Base-by-base conservation (phyloP, 2,329 filamentous ascomycete genomes). In the Colletotrichum aenigma region DNA sequence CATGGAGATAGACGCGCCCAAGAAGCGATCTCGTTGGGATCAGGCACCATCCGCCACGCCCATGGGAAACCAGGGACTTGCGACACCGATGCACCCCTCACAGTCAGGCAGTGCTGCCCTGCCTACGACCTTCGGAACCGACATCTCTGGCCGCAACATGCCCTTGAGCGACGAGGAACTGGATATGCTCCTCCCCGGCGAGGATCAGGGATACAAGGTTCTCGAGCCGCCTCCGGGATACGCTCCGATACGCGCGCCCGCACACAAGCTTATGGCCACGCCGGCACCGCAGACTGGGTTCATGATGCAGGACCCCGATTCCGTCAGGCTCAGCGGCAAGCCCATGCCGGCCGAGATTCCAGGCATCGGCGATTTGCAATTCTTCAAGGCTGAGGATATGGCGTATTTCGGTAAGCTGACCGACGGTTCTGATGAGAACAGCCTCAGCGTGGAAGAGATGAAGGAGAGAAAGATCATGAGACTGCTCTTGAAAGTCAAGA, bases 391-490 rank as follows among this genome's bases (percentile, higher is more conserved):
- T 2, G 97, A 99, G 84, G 97, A 99, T 85, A 98, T 98, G 96
- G 93, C 95, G 52, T 99, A 99, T 86, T 99, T 99, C 81, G 96
- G 96, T 75, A 98, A 99, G 88, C 91, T 99, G 55, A 96, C 98
- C 26, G 97, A 99, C 82, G 96, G 95, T 48, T 94, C 94, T 30
- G 96, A 98, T 80, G 97, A 99, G 86, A 97, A 96, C 80, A 90
- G 93, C 26, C 91, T 99, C 86, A 96, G 93, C 24, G 96, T 99
- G 12, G 97, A 99, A 65, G 96, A 99, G 81, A 87, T 99, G 68
- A 98, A 99, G 86, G 96, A 99, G 86, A 92, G 97, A 77, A 99
- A 99, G 87, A 99, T 99, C 82, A 98, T 99, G 97, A 91, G 97
- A 79, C 87, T 99, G 71, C 89, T 99, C 61, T 90, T 99, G 72